Percentiles rank a stretch among this genome's conserved stretches.
phyloP scores from a whole-genome alignment of 2,329 filamentous ascomycete genomes.

The Aspergillus quadricinctus region DNA sequence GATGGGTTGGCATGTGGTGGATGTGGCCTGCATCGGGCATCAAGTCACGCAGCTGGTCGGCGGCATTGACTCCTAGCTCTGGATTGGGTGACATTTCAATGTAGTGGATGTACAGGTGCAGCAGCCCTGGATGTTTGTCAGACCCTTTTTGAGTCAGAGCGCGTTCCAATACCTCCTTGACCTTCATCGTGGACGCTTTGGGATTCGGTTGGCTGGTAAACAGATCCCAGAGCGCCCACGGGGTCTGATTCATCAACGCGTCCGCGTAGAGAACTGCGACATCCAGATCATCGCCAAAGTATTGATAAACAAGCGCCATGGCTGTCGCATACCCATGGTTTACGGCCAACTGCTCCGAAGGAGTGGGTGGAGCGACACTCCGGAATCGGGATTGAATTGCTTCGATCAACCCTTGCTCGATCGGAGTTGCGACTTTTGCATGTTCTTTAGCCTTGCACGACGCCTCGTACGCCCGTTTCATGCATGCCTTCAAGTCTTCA shows the following conservation, averaged over 20 bases:
- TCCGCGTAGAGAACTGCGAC: constrained; percentile 60
- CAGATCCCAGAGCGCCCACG: constrained; percentile 61
- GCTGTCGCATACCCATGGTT: constrained; percentile 58
- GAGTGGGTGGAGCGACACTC: constrained; percentile 42
- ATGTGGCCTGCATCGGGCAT: constrained; percentile 66
- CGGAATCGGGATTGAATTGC: constrained; percentile 61
- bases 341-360: constrained; percentile 40
- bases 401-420: constrained; percentile 59
- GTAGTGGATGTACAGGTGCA: constrained; percentile 71
- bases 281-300: constrained; percentile 55
- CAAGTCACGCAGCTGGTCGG: constrained; percentile 58
- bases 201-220: constrained; percentile 51
- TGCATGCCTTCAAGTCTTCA: constrained; percentile 40
- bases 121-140: constrained; percentile 59
- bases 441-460: constrained; percentile 41
- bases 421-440: constrained; percentile 34
- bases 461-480: constrained; percentile 46
- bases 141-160: constrained; percentile 50
- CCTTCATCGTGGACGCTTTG: constrained; percentile 54
- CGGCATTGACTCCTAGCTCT: constrained; percentile 56
- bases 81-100: constrained; percentile 69
- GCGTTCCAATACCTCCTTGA: constrained; percentile 53
- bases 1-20: constrained; percentile 70
- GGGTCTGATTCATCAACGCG: constrained; percentile 60
- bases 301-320: constrained; percentile 52